phyloP scores from a whole-genome alignment of 2,329 filamentous ascomycete species.

The Ophiosphaerella korrae region DNA sequence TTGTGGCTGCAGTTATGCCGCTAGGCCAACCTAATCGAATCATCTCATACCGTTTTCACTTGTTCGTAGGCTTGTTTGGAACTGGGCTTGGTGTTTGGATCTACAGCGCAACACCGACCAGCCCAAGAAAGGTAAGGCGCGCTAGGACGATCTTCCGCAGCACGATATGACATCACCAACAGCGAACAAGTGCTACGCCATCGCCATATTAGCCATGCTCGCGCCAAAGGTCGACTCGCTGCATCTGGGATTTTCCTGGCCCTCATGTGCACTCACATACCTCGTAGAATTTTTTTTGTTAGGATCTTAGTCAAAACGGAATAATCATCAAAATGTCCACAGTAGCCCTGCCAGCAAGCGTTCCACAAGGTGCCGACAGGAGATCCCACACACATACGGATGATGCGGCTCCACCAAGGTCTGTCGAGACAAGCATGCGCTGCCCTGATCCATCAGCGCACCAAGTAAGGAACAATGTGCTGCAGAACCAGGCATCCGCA shows the following conservation, averaged over 20 bases:
- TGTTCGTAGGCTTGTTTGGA: neutral
- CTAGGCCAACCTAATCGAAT: neutral
- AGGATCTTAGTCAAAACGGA: neutral
- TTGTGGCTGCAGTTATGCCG: neutral
- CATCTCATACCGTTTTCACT: constrained; percentile 1
- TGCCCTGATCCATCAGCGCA: constrained; percentile 54
- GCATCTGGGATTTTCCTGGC: too few relatives aligned
- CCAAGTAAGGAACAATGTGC: constrained; percentile 38
- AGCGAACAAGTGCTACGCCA: neutral
- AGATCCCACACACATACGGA: constrained; percentile 25
- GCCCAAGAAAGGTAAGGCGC: constrained; percentile 1
- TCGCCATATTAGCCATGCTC: constrained; percentile 5
- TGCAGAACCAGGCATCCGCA: constrained; percentile 61
- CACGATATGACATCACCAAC: constrained; percentile 4
- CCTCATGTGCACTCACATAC: too few relatives aligned
- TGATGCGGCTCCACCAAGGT: constrained; percentile 25
- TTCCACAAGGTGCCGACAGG: constrained; percentile 26
- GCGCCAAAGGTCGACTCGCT: neutral
- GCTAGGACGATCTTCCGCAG: neutral
- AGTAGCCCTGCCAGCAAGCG: constrained; percentile 24
- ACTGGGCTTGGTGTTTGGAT: neutral
- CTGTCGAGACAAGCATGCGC: constrained; percentile 27
- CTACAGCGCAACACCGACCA: constrained; percentile 2
- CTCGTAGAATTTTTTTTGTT: neutral
- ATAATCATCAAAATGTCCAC: constrained; percentile 30